phyloP scores from a whole-genome alignment of 169 alveolate species.

The Perkinsus chesapeaki region DNA sequence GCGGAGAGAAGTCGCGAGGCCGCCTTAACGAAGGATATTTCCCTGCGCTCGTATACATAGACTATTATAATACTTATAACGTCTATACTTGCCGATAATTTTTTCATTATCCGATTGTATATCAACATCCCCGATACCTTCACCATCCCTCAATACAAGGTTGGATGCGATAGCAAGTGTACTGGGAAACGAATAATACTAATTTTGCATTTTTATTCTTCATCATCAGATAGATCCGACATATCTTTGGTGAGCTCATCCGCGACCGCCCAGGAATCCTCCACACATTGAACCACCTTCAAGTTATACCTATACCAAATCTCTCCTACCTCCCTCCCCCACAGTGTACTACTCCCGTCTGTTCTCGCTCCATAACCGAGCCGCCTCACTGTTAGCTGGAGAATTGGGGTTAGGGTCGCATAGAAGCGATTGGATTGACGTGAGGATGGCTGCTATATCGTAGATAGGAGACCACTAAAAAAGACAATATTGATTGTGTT shows the following conservation, averaged over 20 bases:
- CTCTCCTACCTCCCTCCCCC: conserved; percentile 75
- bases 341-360: conserved; percentile 79
- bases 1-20: too few relatives aligned
- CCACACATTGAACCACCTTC: neutral
- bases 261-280: neutral
- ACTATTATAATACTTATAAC: too few relatives aligned
- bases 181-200: neutral
- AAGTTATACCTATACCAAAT: neutral
- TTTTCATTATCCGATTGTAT: too few relatives aligned
- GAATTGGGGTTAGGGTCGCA: conserved; percentile 94
- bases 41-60: too few relatives aligned
- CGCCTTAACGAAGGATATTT: too few relatives aligned
- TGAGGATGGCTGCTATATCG: conserved; percentile 90
- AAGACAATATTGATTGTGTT: too few relatives aligned
- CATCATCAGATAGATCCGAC: neutral
- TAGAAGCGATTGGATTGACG: conserved; percentile 89
- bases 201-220: neutral
- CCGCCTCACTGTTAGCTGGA: conserved; percentile 96
- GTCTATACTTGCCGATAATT: too few relatives aligned
- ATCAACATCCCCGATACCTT: too few relatives aligned
- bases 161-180: neutral
- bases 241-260: neutral
- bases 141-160: too few relatives aligned
- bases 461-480: conserved; percentile 89
- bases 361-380: conserved; percentile 82